Base-by-base conservation (phyloP, 1,284 basidiomycete genomes). In the Cutaneotrichosporon curvatum region DNA sequence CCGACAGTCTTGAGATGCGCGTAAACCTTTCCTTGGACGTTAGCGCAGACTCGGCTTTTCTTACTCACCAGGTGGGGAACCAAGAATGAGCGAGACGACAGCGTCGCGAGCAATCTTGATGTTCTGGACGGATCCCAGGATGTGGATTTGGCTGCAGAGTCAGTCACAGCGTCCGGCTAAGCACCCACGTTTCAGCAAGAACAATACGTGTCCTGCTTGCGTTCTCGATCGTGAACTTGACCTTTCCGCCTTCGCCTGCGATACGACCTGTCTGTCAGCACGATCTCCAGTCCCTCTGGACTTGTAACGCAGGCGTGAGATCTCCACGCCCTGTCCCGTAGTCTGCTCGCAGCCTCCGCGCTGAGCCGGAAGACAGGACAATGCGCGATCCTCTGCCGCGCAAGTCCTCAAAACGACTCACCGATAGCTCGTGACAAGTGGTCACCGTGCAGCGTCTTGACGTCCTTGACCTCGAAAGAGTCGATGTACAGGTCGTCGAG, bases 201-300 rank as follows among this genome's bases (percentile, higher is more conserved):
- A 98, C 89, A 48, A 98, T 91, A 31, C 94, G 84, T 19, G 94
- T 98, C 50, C 94, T 80, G 61, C 85, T 92, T 2, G 91, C 82
- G 63, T 98, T 98, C 75, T 98, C 94, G 48, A 98, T 97, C 0
- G 94, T 94, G 71, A 96, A 97, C 66, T 96, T 90, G 3, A 94
- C 97, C 73, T 95, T 92, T 40, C 94, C 94, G 56, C 96, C 90
- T 68, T 98, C 91, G 10, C 94, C 94, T 8, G 94, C 94, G 65
- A 98, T 96, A 59, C 94, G 89, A 60, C 87, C 85, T 86, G 62
- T 8, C 19, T n/a, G 50, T 56, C 18, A 56, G 55, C 16, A 11
- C 2, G 35, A 15, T 19, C 3, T 2, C 19, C 19, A 32, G 7
- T 20, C 10, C n/a, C n/a, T n/a, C n/a, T n/a, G n/a, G n/a, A n/a